Base-by-base conservation (phyloP, 164 flowering plant genomes). In the Sedum album region DNA sequence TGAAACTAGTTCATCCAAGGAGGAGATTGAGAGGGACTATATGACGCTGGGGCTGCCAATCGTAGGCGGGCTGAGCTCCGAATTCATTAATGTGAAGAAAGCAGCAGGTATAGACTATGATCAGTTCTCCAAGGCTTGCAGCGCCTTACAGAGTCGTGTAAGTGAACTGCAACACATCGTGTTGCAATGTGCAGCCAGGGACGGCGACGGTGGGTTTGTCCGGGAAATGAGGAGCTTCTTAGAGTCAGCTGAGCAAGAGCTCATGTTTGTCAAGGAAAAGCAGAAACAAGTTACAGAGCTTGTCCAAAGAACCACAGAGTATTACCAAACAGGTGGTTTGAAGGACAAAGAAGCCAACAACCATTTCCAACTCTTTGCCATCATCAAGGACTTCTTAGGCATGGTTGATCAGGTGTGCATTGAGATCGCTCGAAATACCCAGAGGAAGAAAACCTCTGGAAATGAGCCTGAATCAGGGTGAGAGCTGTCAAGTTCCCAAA, bases 391-490 rank as follows among this genome's bases (percentile, higher is more conserved):
- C 61, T 82, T 82, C 65, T 76, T 82, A 6, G 65, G 66, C 8
- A 80, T 80, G 85, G 85, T 82, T 9, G 85, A 82, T 70, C 73
- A 68, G 46, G 83, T 71, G 0, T 82, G 85, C n/a, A 62, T 77
- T 5, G 82, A 80, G 63, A 77, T 82, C 48, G 62, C 82, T 13
- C 33, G 81, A 63, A 74, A 76, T 39, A 35, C 74, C 63, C 85
- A 80, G 69, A 71, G 25, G 74, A 75, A 67, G 72, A 80, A 28
- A 44, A 70, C 13, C 67, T 1, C 18, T 9, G 10, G 31, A 68
- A 26, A 33, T 74, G 13, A 38, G 71, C 17, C 67, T 78, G 3
- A 44, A 11, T 61, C 11, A 1, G 57, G 49, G 66, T 72, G 53
- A 44, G 25, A 0, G 23, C 77, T 0, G 73, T 66, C 13, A 78